Evolutionary conservation across 805 yeast species (phyloP), one percentile per base, ranked within the genome.

Genomic region (Yarrowia porcina): DNA sequence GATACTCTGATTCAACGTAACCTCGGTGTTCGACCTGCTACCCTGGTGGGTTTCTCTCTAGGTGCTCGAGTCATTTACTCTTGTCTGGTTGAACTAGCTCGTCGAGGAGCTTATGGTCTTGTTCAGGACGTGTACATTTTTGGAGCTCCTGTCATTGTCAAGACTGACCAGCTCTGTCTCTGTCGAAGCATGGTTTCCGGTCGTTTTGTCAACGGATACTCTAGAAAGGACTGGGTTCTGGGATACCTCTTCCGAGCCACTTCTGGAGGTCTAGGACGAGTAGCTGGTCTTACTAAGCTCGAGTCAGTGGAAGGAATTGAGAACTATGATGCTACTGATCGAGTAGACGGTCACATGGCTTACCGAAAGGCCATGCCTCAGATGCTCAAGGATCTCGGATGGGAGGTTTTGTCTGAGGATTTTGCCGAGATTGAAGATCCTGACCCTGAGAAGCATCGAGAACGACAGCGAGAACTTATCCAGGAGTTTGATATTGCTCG

Each of bases 371-470:
- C 90, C 12, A 90, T 94, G 82, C 99, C 99, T 0, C 84, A 83
- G 68, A 79, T 94, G 45, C 72, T 94, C 67, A 81, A 82, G 66
- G 74, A 76, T 57, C 69, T 89, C 41, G 92, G 89, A 4, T 88
- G 96, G 85, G 87, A 89, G 63, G 90, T 94, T 4, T 72, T 91
- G 42, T 83, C 87, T 66, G 99, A 94, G 64, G 97, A 92, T 72
- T 94, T 94, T 71, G 87, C 89, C 18, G 99, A 94, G 74, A 92
- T 94, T 67, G 97, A 92, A 72, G 97, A 93, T 71, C 96, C 97
- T 0, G 97, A 93, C 73, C 90, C 96, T 2, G 96, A 90, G 67
- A 85, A 87, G 69, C 82, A 84, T 23, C 91, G 91, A 67, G 83
- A 93, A 67, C 71, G 76, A 63, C 96, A 91, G 70, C 79, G 97